Conservation (phyloP, 2,329 filamentous ascomycete genomes). For the Cladosporium sp. region DNA sequence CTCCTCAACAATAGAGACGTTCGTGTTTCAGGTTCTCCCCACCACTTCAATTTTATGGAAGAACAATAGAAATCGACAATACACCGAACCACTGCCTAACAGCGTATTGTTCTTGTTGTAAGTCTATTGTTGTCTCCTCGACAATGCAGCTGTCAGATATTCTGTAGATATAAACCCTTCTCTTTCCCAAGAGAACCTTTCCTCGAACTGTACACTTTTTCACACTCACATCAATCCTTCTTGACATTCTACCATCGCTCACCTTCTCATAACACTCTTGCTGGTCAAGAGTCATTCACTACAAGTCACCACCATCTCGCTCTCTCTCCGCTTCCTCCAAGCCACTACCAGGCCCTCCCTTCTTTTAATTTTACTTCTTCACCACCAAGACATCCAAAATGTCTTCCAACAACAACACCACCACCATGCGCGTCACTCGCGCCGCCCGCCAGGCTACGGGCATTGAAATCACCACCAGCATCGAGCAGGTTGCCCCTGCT, state of each 20-base stretch:
- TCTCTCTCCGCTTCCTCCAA: background rate
- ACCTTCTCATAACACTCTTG: background rate
- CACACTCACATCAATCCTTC: background rate
- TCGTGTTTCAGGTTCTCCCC: conserved; percentile 4
- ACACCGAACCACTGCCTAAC: background rate
- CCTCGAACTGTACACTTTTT: too few species aligned
- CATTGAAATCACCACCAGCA: too few species aligned
- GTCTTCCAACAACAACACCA: background rate
- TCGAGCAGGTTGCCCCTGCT: too few species aligned
- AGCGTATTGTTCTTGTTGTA: background rate
- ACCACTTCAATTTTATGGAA: background rate
- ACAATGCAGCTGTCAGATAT: too few species aligned
- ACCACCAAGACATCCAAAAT: background rate
- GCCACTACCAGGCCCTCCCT: too few species aligned
- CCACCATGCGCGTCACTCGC: background rate
- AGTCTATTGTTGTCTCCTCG: background rate
- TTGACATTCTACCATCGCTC: too few species aligned
- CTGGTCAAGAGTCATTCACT: background rate
- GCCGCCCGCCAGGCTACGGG: background rate
- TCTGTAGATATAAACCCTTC: too few species aligned
- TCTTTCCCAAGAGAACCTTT: too few species aligned
- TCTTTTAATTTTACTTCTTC: background rate
- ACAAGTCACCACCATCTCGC: background rate
- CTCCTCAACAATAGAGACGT: background rate
- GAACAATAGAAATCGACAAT: conserved; percentile 10